phyloP scores from a whole-genome alignment of 2,329 filamentous ascomycete genomes.

The Helminthosporium solani region DNA sequence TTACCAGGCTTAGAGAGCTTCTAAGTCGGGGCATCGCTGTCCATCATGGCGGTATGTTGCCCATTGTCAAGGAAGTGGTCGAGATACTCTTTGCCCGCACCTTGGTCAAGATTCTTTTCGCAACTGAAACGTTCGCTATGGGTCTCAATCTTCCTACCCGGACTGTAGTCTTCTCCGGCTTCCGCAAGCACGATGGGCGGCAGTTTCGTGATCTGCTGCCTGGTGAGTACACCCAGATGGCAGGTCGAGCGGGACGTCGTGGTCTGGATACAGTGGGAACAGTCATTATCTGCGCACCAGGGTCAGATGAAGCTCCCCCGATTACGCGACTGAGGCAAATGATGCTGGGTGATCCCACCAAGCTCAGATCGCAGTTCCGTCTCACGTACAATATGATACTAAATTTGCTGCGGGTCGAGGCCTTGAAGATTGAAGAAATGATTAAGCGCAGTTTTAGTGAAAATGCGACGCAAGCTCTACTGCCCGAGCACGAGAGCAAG shows the following conservation, averaged over 20 bases:
- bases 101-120: conserved; percentile 93
- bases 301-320: conserved; percentile 83
- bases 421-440: conserved; percentile 98
- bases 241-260: conserved; percentile 87
- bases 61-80: conserved; percentile 96
- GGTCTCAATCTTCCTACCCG: conserved; percentile 92
- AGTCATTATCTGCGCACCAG: conserved; percentile 85
- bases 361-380: conserved; percentile 92
- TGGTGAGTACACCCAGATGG: conserved; percentile 99
- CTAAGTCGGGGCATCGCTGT: conserved; percentile 88
- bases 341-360: conserved; percentile 94
- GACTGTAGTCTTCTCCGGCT: conserved; percentile 96
- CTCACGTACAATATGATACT: conserved; percentile 99
- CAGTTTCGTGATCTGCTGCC: conserved; percentile 87
- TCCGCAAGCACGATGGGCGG: conserved; percentile 93
- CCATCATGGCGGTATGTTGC: conserved; percentile 89
- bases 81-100: conserved; percentile 96
- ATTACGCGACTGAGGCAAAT: conserved; percentile 82
- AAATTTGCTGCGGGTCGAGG: conserved; percentile 90
- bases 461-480: conserved; percentile 89
- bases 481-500: conserved; percentile 94
- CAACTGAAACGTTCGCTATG: conserved; percentile 98
- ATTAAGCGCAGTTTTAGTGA: conserved; percentile 99
- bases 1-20: conserved; percentile 81
- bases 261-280: conserved; percentile 90